A percentile compares a stretch with the other conserved stretches of the same genome.
phyloP scores from a whole-genome alignment of 2,329 filamentous ascomycete genomes.

The Orbilia brochopaga region DNA sequence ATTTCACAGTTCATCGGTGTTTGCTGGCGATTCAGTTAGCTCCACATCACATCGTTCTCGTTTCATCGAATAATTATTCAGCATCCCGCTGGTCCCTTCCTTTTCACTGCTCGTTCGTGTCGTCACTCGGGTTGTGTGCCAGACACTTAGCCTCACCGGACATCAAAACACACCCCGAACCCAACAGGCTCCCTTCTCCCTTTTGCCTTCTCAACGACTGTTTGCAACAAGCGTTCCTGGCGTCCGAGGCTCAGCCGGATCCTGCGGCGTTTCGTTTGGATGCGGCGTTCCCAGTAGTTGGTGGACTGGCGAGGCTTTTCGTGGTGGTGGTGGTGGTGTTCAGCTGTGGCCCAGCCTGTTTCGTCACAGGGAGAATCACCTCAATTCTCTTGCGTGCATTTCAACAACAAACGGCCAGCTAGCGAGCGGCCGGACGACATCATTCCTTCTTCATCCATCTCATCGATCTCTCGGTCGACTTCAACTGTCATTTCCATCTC shows the following conservation, averaged over 20 bases:
- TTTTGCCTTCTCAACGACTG: not conserved
- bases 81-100: slow-evolving; percentile 13
- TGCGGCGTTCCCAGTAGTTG: slow-evolving; percentile 12
- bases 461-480: slow-evolving; percentile 9
- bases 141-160: not conserved
- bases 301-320: slow-evolving; percentile 5
- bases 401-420: slow-evolving; percentile 24
- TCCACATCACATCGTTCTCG: slow-evolving; percentile 41
- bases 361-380: slow-evolving; percentile 48
- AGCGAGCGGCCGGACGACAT: slow-evolving; percentile 12
- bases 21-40: slow-evolving; percentile 37
- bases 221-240: not conserved
- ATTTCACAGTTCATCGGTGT: slow-evolving; percentile 28
- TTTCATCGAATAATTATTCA: slow-evolving; percentile 41
- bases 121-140: not conserved
- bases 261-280: slow-evolving; percentile 13
- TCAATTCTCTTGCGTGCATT: slow-evolving; percentile 41
- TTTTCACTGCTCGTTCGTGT: slow-evolving; percentile 16
- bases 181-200: not conserved
- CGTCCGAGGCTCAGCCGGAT: slow-evolving; percentile 4
- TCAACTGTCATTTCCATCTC: not conserved
- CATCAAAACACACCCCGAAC: not conserved
- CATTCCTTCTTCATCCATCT: slow-evolving; percentile 24
- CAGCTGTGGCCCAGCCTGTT: slow-evolving; percentile 35
- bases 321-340: slow-evolving; percentile 20